phyloP scores from a whole-genome alignment of 1,284 basidiomycete species.

The Ceratobasidium sp. region DNA sequence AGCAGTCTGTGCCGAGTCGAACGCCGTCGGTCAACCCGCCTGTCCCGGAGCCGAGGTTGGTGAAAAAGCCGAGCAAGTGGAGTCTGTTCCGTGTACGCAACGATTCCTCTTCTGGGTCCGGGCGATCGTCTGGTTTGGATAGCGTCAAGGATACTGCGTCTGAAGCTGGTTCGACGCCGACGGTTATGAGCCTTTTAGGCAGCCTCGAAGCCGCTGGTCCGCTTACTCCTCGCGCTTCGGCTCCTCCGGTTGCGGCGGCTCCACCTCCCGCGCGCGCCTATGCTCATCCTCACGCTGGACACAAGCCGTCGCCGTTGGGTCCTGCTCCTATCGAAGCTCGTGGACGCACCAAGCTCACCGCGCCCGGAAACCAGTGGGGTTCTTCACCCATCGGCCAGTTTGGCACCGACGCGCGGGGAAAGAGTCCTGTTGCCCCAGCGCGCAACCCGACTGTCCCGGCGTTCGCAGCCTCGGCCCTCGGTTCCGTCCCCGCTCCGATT shows the following conservation, averaged over 20 bases:
- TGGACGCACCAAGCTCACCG: conserved; percentile 8
- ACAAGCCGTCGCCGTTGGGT: conserved; percentile 31
- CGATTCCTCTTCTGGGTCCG: conserved; percentile 26
- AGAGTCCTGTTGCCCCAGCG: not conserved
- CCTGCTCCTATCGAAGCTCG: conserved; percentile 15
- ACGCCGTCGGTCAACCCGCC: conserved; percentile 52
- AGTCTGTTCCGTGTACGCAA: conserved; percentile 70
- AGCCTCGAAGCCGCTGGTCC: conserved; percentile 27
- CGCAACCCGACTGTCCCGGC: conserved; percentile 17
- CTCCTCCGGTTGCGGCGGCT: conserved; percentile 1
- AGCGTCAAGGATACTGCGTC: conserved; percentile 10
- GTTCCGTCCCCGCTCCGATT: not conserved
- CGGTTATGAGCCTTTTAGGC: conserved; percentile 22
- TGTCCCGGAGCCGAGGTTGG: conserved; percentile 47
- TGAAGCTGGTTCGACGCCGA: conserved; percentile 10
- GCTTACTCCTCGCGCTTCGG: conserved; percentile 13
- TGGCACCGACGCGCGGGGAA: conserved; percentile 16
- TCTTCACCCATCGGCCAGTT: conserved; percentile 39
- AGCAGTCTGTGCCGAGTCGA: conserved; percentile 51
- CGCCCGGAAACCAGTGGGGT: conserved; percentile 28
- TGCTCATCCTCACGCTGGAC: conserved; percentile 23
- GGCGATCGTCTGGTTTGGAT: conserved; percentile 1
- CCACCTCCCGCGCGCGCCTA: conserved; percentile 4
- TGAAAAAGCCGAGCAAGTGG: conserved; percentile 85
- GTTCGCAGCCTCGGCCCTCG: not conserved